Evolutionary conservation across 768 basidiomycete genomes (phyloP), one percentile per base, ranked within the genome.

Genomic region (Cystobasidium tubakii): DNA sequence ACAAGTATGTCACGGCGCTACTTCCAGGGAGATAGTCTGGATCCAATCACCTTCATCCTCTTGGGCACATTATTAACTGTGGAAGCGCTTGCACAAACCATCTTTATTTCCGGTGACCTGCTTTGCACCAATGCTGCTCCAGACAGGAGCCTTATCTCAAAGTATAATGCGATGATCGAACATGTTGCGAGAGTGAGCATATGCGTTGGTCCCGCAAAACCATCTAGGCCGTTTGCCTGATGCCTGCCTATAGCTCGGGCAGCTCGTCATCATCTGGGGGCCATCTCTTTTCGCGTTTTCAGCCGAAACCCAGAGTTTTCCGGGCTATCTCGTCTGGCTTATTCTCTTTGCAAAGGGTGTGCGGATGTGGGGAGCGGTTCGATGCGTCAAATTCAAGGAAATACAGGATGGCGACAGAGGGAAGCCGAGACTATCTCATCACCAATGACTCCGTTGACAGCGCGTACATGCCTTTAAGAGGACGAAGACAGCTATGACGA

Each of bases 91-190:
- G 66, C 25, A 9, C 66, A 70, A 33, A 70, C 66, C 9, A 43
- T 70, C 27, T 70, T 70, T 29, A 70, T 70, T 27, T 33, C 29
- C 4, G 46, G 43, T 4, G 66, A 70, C 29, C 46, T 70, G 7
- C 27, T 70, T 15, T 70, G 43, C 36, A 70, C 66, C 3, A 70
- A 70, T 70, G 66, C 66, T 7, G 43, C 66, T 2, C 46, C 66
- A 29, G 66, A 70, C 6, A 15, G n/a, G 36, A 31, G 29, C 6
- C 66, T 54, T 10, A 53, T 60, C 15, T 25, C 29, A 25, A 53
- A 70, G 33, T 70, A 33, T 33, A 70, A 70, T 29, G 66, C 46
- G 3, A 6, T 54, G 6, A 25, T 70, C 46, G 66, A 70, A 25
- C 17, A 3, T 23, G 25, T 19, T 17, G 43, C 66, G 2, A 70